These are phyloP conservation scores for Reutealis trisperma DNA, from an alignment of 345 rosid species.

Conservation along the genomic window DNA sequence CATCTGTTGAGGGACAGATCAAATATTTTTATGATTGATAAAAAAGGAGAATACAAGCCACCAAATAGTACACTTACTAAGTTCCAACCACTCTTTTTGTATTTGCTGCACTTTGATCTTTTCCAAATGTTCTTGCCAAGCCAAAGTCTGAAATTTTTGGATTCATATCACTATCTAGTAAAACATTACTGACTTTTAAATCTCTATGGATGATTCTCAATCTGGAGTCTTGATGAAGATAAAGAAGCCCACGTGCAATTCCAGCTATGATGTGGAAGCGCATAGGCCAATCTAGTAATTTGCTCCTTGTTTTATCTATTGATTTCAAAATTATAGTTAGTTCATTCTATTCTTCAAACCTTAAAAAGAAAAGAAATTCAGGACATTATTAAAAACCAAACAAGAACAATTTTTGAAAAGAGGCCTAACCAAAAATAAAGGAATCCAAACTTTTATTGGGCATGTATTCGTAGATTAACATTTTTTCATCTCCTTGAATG, in stretches of 20 bases:
- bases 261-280: conserved; percentile 37
- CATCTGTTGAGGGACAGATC: too few species aligned
- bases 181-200: conserved; percentile 21
- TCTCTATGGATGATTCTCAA: conserved; percentile 51
- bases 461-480: conserved; percentile 24
- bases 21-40: too few species aligned
- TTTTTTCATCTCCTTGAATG: too few species aligned
- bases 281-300: conserved; percentile 29
- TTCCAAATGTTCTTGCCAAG: conserved; percentile 19
- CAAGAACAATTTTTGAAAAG: too few species aligned
- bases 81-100: conserved; percentile 25
- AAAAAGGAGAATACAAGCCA: too few species aligned
- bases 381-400: too few species aligned
- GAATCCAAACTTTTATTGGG: conserved; percentile 39
- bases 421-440: conserved; percentile 30
- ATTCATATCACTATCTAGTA: conserved; percentile 18
- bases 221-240: conserved; percentile 56
- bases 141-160: conserved; percentile 29
- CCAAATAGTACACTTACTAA: conserved; percentile 1
- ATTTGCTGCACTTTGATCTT: conserved; percentile 16
- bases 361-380: not conserved
- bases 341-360: not conserved
- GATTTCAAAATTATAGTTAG: not conserved
- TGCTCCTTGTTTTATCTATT: not conserved
- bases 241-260: conserved; percentile 47